These are phyloP conservation scores for Chenopodium album DNA, from an alignment of 148 eudicot species.

Conservation along the genomic window DNA sequence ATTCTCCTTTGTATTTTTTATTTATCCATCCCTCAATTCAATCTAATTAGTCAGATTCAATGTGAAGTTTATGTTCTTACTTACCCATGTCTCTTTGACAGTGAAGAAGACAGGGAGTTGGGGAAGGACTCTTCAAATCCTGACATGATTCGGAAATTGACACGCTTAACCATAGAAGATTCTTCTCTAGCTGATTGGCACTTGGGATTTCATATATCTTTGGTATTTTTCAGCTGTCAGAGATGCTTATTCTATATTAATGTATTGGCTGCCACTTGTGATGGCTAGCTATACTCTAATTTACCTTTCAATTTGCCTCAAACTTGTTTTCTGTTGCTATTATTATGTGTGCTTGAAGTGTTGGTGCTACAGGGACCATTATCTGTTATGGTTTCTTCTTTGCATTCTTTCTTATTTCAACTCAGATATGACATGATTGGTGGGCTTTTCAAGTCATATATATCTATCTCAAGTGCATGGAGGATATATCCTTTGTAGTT, in stretches of 20 bases:
- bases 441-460: no score
- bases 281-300: neutral
- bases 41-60: neutral
- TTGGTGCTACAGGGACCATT: neutral
- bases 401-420: neutral
- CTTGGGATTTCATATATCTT: constrained; percentile 79
- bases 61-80: constrained; percentile 4
- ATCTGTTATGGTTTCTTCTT: neutral
- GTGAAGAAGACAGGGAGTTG: constrained; percentile 67
- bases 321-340: neutral
- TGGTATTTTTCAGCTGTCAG: constrained; percentile 45
- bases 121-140: constrained; percentile 52
- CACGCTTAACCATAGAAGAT: constrained; percentile 62
- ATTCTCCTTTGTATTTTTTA: neutral
- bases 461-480: neutral
- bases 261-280: neutral
- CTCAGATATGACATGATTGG: neutral
- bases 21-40: neutral
- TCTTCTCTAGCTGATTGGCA: constrained; percentile 84
- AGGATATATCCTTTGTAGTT: neutral
- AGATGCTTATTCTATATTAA: neutral
- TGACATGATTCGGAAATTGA: constrained; percentile 51
- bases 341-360: neutral
- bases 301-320: neutral
- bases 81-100: constrained; percentile 29